Base-by-base conservation (phyloP, 169 alveolate species). In the Eimeria brunetti region DNA sequence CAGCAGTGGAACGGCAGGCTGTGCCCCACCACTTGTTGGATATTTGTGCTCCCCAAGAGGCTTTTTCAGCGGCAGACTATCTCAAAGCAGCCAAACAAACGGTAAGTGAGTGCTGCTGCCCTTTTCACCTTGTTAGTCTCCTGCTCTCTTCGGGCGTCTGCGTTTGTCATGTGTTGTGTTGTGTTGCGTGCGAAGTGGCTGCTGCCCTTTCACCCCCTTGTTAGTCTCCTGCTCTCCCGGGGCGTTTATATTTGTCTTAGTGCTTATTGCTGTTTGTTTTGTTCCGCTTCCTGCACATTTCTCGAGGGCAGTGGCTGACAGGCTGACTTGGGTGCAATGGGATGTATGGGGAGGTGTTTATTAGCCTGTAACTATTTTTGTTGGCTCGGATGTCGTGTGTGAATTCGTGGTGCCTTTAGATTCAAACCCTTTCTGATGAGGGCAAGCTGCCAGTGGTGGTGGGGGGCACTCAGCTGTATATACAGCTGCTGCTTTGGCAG, bases 391-490 rank as follows among this genome's bases (percentile, higher is more conserved):
- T 64, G 75, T 5, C 27, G n/a, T n/a, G n/a, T n/a, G n/a, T n/a
- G n/a, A n/a, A 60, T 46, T 0, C 7, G 69, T 46, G 14, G n/a
- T 36, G 38, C 51, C 41, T 78, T 27, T 81, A 91, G 95, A 78
- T 91, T 2, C 56, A 41, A 33, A 38, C 83, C 30, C 90, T 91
- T 27, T 24, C 27, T 16, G 67, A 78, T 16, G 44, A 49, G 22
- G 95, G 95, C 5, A 76, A 56, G 11, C 56, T 91, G 84, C 95
- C 95, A 41, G 81, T 91, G 49, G 95, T 91, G 30, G 95, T 91
- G 56, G 95, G 95, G 60, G 95, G 95, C 76, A 91, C 95, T 38
- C 95, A 91, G 95, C 95, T 91, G 73, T 91, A 91, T 33, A 36
- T 91, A 14, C 81, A 91, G 90, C 95, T 75, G 46, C 90, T 91